Evolutionary conservation across 192 early-diverging fungal genomes (phyloP).

Genomic region (Coemansia sp.): DNA sequence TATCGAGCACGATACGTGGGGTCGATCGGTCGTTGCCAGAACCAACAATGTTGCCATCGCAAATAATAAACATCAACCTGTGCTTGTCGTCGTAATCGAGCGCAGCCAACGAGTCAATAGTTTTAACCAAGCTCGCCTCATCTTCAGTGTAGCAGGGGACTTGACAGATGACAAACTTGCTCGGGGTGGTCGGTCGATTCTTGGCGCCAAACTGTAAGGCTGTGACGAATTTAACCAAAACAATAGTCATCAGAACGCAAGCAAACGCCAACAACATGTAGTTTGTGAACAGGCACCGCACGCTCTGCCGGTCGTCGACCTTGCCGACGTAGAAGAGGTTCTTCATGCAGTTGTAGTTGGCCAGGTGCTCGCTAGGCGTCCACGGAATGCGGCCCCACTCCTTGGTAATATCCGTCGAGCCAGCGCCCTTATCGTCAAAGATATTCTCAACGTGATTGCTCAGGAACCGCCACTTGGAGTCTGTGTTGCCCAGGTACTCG

Average conservation of each 20-base stretch:
- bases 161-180: conserved; percentile 94
- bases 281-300: conserved; percentile 79
- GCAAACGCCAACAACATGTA: conserved; percentile 83
- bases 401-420: conserved; percentile 51
- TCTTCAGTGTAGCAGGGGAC: conserved; percentile 97
- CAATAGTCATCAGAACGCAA: conserved; percentile 73
- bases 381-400: conserved; percentile 44
- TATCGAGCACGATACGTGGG: conserved; percentile 87
- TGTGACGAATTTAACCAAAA: conserved; percentile 78
- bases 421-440: conserved; percentile 44
- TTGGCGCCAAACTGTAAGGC: conserved; percentile 71
- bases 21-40: conserved; percentile 94
- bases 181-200: conserved; percentile 74
- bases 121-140: conserved; percentile 84
- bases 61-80: conserved; percentile 88
- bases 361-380: conserved; percentile 13
- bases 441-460: conserved; percentile 19
- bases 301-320: conserved; percentile 72
- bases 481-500: conserved; percentile 17
- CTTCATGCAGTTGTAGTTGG: conserved; percentile 74
- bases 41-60: conserved; percentile 92
- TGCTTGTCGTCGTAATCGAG: conserved; percentile 84
- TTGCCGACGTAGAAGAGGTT: conserved; percentile 79
- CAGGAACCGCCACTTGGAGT: conserved; percentile 56
- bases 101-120: conserved; percentile 75